A percentile compares a stretch with the other conserved stretches of the same genome.
These are phyloP conservation scores for Filosporella fistucella DNA, from an alignment of 495 filamentous ascomycete genomes.

Conservation along the genomic window DNA sequence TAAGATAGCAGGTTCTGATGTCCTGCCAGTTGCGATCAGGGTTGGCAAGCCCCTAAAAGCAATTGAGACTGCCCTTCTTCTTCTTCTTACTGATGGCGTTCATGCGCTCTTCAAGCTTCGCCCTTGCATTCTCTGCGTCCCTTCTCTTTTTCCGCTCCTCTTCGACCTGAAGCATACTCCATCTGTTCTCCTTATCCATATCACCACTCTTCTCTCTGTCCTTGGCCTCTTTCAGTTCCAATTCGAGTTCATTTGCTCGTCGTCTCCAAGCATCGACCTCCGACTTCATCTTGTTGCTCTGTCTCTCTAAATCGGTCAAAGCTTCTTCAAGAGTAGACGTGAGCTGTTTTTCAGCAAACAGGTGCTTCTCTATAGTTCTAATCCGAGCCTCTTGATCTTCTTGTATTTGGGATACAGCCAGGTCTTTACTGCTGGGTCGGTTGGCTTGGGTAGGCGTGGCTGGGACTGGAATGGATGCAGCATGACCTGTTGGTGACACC, in stretches of 20 bases:
- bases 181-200: conserved; percentile 55
- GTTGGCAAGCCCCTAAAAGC: too few species aligned
- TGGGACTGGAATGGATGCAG: conserved; percentile 25
- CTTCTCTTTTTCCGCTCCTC: conserved; percentile 84
- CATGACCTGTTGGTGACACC: conserved; percentile 16
- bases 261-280: conserved; percentile 90
- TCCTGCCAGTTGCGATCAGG: too few species aligned
- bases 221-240: conserved; percentile 65
- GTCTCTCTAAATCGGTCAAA: conserved; percentile 83
- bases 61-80: conserved; percentile 94
- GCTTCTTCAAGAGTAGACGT: conserved; percentile 94
- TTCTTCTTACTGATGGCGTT: conserved; percentile 89
- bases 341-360: conserved; percentile 93
- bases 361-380: conserved; percentile 92
- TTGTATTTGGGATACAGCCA: conserved; percentile 65
- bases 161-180: conserved; percentile 88
- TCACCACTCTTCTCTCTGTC: conserved; percentile 44
- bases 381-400: conserved; percentile 96
- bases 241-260: conserved; percentile 71
- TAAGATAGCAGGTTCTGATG: too few species aligned
- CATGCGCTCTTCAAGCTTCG: conserved; percentile 89
- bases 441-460: conserved; percentile 41
- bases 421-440: conserved; percentile 78
- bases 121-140: conserved; percentile 83
- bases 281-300: conserved; percentile 76